Conservation (phyloP, 108 stramenopile genomes). For the Mediolabrus comicus region DNA sequence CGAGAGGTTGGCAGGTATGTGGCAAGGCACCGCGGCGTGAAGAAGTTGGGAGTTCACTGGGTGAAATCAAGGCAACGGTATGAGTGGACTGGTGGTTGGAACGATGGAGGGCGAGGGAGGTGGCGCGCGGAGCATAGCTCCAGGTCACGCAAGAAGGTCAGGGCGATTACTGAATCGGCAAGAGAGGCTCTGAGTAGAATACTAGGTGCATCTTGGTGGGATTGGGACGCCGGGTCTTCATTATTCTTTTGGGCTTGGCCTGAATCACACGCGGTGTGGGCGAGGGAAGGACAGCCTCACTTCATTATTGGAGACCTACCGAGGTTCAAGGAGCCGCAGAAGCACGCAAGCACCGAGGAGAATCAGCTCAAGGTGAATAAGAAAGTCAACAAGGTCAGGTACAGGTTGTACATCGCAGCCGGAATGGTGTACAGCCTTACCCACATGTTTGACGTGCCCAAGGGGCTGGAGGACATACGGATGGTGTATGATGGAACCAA, state of each 20-base stretch:
- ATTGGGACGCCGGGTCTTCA: not conserved
- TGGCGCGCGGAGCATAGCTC: too few species aligned
- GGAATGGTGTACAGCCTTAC: conserved; percentile 2
- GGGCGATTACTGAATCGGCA: not conserved
- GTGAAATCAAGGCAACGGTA: not conserved
- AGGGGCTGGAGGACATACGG: conserved; percentile 43
- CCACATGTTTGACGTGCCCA: conserved; percentile 40
- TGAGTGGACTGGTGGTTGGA: not conserved
- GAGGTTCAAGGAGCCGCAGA: too few species aligned
- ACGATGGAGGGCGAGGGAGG: too few species aligned
- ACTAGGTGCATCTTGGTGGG: not conserved
- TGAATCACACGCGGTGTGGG: not conserved
- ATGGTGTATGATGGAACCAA: conserved; percentile 50
- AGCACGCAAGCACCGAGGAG: too few species aligned
- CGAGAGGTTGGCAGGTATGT: not conserved
- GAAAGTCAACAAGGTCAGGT: too few species aligned
- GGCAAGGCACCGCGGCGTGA: not conserved
- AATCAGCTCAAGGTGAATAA: too few species aligned
- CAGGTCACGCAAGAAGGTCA: not conserved
- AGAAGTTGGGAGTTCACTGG: not conserved
- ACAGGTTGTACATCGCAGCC: not conserved
- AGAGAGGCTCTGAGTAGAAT: not conserved
- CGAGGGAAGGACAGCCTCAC: too few species aligned
- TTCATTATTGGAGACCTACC: too few species aligned
- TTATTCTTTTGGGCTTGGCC: not conserved